Evolutionary conservation across 148 eudicot genomes (phyloP), one percentile per base, ranked within the genome.

Genomic region (Nepenthes mirabilis): DNA sequence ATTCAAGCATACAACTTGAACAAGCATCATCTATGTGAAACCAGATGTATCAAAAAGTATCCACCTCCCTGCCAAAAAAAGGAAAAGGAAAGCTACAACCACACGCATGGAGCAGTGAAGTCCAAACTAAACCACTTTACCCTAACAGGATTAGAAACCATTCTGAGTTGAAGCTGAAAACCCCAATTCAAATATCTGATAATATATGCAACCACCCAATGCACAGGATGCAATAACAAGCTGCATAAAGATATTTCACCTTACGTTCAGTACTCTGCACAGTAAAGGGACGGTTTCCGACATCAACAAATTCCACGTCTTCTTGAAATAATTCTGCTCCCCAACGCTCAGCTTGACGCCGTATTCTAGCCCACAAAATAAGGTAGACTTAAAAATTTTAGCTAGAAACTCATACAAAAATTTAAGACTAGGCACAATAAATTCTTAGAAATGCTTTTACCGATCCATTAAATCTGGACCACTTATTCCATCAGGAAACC

Each of bases 391-490:
- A 55, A 56, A 64, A 54, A 60, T 36, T 37, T 57, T 43, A 34
- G 37, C 5, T 3, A 43, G 1, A 6, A 36, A 36, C 12, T 33
- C 58, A 55, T 23, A 2, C 12, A 8, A n/a, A 13, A n/a, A 36
- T 9, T 14, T n/a, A 45, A 57, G 10, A 36, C 2, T 36, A 36
- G 1, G 47, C 36, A 35, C 1, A 1, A 36, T 11, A 37, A 9
- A 11, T 36, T 1, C 32, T 13, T 57, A 37, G 13, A n/a, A 36
- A 45, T 0, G 23, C 5, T 1, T 52, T 55, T 65, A 93, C 99
- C 91, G 75, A 53, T 93, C 99, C 99, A 93, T 93, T 50, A 93
- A 76, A 78, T 93, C 99, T 45, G 99, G 99, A 68, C 99, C 99
- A 47, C 89, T 93, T 53, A 93, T 82, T 70, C 99, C 99, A 70